Conservation (phyloP, 441 rosid genomes). For the Theobroma grandiflorum region DNA sequence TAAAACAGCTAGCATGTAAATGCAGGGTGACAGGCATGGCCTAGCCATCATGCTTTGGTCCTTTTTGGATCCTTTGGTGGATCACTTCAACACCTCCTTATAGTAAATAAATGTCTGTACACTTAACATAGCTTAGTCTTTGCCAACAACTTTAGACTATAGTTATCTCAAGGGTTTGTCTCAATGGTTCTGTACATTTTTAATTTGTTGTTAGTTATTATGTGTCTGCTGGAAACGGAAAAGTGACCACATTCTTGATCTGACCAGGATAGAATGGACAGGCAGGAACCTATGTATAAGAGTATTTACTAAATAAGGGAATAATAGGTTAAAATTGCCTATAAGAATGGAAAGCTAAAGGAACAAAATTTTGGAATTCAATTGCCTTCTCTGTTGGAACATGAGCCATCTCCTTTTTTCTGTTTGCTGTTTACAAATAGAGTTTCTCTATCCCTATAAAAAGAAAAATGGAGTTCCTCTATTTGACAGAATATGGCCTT, state of each 20-base stretch:
- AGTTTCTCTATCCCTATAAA: not conserved
- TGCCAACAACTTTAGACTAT: not conserved
- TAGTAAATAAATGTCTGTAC: not conserved
- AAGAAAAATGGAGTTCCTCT: not conserved
- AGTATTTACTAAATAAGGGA: not conserved
- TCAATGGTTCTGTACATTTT: too few species aligned
- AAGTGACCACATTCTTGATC: not conserved
- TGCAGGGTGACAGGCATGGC: not conserved
- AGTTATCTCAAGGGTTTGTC: not conserved
- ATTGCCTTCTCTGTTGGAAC: not conserved
- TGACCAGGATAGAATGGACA: not conserved
- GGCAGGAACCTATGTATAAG: not conserved
- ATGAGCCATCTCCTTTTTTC: not conserved
- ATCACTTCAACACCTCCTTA: not conserved
- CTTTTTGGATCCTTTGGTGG: constrained; percentile 4
- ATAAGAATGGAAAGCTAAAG: not conserved
- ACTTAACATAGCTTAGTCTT: not conserved
- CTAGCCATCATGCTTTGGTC: constrained; percentile 3
- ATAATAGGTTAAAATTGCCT: not conserved
- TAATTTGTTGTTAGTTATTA: not conserved
- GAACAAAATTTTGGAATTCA: not conserved
- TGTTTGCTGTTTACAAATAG: not conserved
- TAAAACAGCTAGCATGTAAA: not conserved
- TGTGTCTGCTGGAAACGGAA: not conserved
- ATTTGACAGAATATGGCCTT: not conserved